These are phyloP conservation scores for Lodderomyces jiufengensis DNA, from an alignment of 1,139 yeast species.

Conservation along the genomic window DNA sequence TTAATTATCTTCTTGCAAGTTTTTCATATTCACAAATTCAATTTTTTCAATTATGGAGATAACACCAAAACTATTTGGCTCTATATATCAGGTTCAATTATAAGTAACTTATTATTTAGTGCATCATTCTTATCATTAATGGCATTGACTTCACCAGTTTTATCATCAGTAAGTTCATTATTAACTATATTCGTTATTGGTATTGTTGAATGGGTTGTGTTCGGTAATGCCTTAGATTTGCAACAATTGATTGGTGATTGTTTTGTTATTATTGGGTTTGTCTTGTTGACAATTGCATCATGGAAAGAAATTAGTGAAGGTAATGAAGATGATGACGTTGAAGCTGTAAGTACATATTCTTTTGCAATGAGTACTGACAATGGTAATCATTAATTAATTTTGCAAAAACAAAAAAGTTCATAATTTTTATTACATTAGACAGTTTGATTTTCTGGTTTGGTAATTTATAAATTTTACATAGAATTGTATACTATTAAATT, in stretches of 20 bases:
- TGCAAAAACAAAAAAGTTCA: not conserved
- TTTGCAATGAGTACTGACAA: slow-evolving; percentile 36
- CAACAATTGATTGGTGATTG: slow-evolving; percentile 55
- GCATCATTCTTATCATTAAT: slow-evolving; percentile 72
- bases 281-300: slow-evolving; percentile 64
- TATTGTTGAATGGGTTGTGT: slow-evolving; percentile 68
- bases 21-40: slow-evolving; percentile 56
- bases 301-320: slow-evolving; percentile 71
- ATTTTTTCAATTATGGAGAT: slow-evolving; percentile 46
- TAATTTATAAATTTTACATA: too few species aligned
- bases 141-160: slow-evolving; percentile 83
- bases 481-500: too few species aligned
- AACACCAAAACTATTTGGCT: slow-evolving; percentile 39
- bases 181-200: slow-evolving; percentile 81
- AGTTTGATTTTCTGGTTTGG: too few species aligned
- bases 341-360: slow-evolving; percentile 41
- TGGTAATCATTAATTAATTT: not conserved
- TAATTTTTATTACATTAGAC: not conserved
- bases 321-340: slow-evolving; percentile 56
- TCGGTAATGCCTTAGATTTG: slow-evolving; percentile 49
- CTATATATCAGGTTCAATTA: slow-evolving; percentile 47
- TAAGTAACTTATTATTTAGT: slow-evolving; percentile 65
- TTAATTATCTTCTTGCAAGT: slow-evolving; percentile 50
- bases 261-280: slow-evolving; percentile 64
- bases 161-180: slow-evolving; percentile 78